Evolutionary conservation across 208 protist genomes (phyloP).

Genomic region (Crithidia mellificae): DNA sequence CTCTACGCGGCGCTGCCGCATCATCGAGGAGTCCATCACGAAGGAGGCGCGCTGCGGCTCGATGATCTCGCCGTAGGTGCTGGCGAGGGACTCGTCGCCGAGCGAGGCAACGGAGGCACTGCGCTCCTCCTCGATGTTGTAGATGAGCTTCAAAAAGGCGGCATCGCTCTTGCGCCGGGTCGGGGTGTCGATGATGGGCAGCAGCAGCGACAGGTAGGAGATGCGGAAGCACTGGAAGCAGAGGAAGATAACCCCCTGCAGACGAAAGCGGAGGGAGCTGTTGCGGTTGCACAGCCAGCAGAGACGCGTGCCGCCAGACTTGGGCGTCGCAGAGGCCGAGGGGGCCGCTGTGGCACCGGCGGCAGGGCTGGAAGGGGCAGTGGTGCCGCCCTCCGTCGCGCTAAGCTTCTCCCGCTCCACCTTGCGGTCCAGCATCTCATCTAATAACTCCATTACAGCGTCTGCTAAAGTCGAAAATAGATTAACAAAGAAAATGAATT

Average conservation of each 20-base stretch:
- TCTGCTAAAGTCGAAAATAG: no score
- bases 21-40: slow-evolving; percentile 48
- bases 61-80: slow-evolving; percentile 36
- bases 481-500: background rate
- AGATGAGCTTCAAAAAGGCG: slow-evolving; percentile 49
- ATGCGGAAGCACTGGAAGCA: slow-evolving; percentile 76
- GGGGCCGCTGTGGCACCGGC: no score
- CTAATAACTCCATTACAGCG: slow-evolving; percentile 33
- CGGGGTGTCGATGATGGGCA: slow-evolving; percentile 58
- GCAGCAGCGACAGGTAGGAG: slow-evolving; percentile 46
- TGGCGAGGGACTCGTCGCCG: slow-evolving; percentile 21
- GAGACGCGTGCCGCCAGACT: slow-evolving; percentile 1
- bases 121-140: slow-evolving; percentile 31
- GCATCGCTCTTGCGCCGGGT: slow-evolving; percentile 46
- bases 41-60: slow-evolving; percentile 46
- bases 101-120: slow-evolving; percentile 10
- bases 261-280: slow-evolving; percentile 41
- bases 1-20: slow-evolving; percentile 27
- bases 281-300: slow-evolving; percentile 70
- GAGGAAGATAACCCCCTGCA: slow-evolving; percentile 44
- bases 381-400: slow-evolving; percentile 1
- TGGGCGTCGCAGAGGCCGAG: no score
- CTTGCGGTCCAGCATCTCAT: slow-evolving; percentile 38
- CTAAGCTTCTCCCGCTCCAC: slow-evolving; percentile 40
- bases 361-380: background rate